Base-by-base conservation (phyloP, 768 basidiomycete genomes). In the Cystofilobasidium ferigula region DNA sequence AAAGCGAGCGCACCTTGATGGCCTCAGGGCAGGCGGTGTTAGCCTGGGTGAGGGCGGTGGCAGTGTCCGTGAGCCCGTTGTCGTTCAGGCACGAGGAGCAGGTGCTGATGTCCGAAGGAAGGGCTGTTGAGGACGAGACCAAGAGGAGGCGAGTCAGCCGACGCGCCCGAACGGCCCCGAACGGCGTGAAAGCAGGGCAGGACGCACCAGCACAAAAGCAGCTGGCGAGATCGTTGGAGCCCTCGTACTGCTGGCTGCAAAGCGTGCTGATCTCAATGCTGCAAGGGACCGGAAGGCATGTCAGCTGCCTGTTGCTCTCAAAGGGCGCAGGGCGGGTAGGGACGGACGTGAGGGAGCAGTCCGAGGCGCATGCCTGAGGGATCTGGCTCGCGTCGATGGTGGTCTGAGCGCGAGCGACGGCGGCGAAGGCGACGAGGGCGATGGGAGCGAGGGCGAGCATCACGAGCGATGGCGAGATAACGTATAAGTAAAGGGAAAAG, bases 1-100 rank as follows among this genome's bases (percentile, higher is more conserved):
- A 70, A 10, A 59, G 34, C n/a, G 71, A 66, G 62, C 71, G 72
- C 22, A 67, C 70, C 45, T 69, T 69, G 43, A 62, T 47, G 36
- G 72, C 71, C 22, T 71, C 70, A 32, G 71, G 71, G 35, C 73
- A 51, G 32, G 71, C 69, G 14, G 45, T 64, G 32, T 73, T 67
- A 34, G 73, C 71, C 42, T 70, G 69, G 13, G 71, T 69, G 64
- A 59, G 58, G 5, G 40, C 16, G 13, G 35, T 20, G 6, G 35
- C 58, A 7, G 48, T 36, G 10, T 62, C 61, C 10, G 47, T 28
- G 32, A 36, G 45, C 14, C 71, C 61, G 70, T 73, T 73, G 65
- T 48, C 61, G 68, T 65, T 70, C 62, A 75, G 64, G 62, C 75
- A 76, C 30, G 69, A 65, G 20, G 73, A 68, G 64, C 75, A 76